Percentiles rank a stretch among this genome's conserved stretches.
phyloP scores from a whole-genome alignment of 371 early-diverging fungal genomes.

The Globomyces sp. region DNA sequence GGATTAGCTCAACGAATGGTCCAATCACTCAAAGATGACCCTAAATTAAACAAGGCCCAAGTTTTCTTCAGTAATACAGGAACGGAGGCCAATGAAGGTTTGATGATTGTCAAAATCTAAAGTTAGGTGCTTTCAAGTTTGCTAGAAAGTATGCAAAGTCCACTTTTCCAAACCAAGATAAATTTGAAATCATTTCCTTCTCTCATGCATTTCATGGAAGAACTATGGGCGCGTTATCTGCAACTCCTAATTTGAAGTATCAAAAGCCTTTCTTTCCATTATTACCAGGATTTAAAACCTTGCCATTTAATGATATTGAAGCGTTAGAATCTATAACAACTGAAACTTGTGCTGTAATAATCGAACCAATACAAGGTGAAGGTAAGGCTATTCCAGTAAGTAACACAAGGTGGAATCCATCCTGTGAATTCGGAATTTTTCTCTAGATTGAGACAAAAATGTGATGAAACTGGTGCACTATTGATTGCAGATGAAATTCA shows the following conservation, averaged over 20 bases:
- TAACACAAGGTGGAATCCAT: constrained; percentile 70
- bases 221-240: constrained; percentile 88
- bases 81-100: constrained; percentile 87
- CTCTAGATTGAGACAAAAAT: constrained; percentile 67
- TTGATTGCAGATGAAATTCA: constrained; percentile 97
- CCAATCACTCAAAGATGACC: constrained; percentile 45
- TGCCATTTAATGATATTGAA: constrained; percentile 68
- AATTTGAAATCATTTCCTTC: constrained; percentile 70
- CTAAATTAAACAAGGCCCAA: constrained; percentile 42
- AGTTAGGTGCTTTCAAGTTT: constrained; percentile 79
- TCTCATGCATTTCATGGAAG: constrained; percentile 93
- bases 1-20: constrained; percentile 68
- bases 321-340: constrained; percentile 58
- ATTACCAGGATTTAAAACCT: constrained; percentile 76
- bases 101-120: neutral
- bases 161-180: constrained; percentile 40
- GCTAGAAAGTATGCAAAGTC: constrained; percentile 85
- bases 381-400: too few species aligned
- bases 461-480: constrained; percentile 77
- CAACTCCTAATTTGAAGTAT: constrained; percentile 87
- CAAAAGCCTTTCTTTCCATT: constrained; percentile 89
- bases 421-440: constrained; percentile 70
- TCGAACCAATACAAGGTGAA: constrained; percentile 96
- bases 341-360: constrained; percentile 83
- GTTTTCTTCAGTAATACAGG: constrained; percentile 90